Evolutionary conservation across 768 basidiomycete species (phyloP).

Genomic region (Lentinula guzmanii): DNA sequence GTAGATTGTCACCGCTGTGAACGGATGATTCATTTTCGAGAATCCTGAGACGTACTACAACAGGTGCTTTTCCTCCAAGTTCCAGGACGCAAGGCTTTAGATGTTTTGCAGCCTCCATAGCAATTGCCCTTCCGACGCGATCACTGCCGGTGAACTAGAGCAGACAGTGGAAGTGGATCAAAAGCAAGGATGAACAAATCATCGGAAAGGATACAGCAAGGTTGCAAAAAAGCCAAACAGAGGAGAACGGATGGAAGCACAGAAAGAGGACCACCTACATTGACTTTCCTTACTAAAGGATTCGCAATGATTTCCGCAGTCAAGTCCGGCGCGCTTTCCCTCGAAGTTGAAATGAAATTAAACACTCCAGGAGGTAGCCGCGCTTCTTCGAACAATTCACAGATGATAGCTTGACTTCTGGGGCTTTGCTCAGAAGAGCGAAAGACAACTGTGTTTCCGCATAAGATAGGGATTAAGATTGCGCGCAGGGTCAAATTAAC

Average conservation of each 20-base stretch:
- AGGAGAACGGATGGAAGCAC: no score
- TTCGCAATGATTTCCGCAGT: constrained; percentile 51
- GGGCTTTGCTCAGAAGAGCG: constrained; percentile 49
- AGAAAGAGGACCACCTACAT: constrained; percentile 24
- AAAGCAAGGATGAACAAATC: constrained; percentile 7
- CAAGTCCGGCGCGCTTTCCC: constrained; percentile 13
- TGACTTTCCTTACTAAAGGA: constrained; percentile 45
- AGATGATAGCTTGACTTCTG: constrained; percentile 36
- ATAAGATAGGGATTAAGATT: constrained; percentile 39
- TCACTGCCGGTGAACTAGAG: constrained; percentile 54
- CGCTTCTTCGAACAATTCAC: constrained; percentile 47
- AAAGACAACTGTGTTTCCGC: constrained; percentile 52
- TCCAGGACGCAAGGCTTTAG: constrained; percentile 42
- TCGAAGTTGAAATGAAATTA: constrained; percentile 7
- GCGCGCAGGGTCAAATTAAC: constrained; percentile 38
- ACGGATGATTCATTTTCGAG: no score
- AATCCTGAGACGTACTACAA: constrained; percentile 29
- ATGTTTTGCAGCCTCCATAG: constrained; percentile 45
- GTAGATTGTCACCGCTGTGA: no score
- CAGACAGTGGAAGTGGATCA: constrained; percentile 12
- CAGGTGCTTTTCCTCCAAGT: constrained; percentile 50
- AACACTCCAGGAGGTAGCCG: constrained; percentile 53
- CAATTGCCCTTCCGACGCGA: constrained; percentile 45
- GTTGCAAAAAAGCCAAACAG: background rate
- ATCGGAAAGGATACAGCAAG: background rate